Evolutionary conservation across 1,284 basidiomycete genomes (phyloP).

Genomic region (Pholiota adiposa): DNA sequence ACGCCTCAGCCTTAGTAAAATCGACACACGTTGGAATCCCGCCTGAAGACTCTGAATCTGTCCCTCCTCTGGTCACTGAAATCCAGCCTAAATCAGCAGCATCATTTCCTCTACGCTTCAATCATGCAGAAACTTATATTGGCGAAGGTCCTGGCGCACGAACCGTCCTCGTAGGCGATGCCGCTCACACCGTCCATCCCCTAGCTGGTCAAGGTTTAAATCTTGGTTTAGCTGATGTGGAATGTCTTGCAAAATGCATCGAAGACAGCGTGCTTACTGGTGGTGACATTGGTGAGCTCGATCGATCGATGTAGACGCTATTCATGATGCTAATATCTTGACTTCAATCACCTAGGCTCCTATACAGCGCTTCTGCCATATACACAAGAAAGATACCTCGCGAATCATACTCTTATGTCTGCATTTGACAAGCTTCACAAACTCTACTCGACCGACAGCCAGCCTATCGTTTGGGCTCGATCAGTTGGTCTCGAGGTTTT

Average conservation of each 20-base stretch:
- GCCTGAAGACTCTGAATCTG: conserved; percentile 58
- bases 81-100: conserved; percentile 83
- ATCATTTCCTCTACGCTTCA: conserved; percentile 89
- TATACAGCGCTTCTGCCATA: conserved; percentile 79
- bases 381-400: conserved; percentile 79
- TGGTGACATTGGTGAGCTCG: conserved; percentile 76
- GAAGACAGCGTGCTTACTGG: conserved; percentile 61
- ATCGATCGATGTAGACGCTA: too few species aligned
- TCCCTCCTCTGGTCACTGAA: conserved; percentile 79
- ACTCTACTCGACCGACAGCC: conserved; percentile 71
- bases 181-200: conserved; percentile 95
- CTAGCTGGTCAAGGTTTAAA: conserved; percentile 98
- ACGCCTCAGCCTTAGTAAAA: conserved; percentile 45
- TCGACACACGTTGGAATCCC: conserved; percentile 54
- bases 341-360: conserved; percentile 54
- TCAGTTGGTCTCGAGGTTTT: conserved; percentile 88
- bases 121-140: conserved; percentile 88
- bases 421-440: conserved; percentile 89
- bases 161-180: conserved; percentile 93
- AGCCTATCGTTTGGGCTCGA: conserved; percentile 83
- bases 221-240: conserved; percentile 87
- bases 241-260: conserved; percentile 70
- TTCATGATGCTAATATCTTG: background rate
- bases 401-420: conserved; percentile 85
- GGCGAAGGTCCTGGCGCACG: conserved; percentile 70